phyloP scores from a whole-genome alignment of 75 land plant species.

The Pinus taeda region DNA sequence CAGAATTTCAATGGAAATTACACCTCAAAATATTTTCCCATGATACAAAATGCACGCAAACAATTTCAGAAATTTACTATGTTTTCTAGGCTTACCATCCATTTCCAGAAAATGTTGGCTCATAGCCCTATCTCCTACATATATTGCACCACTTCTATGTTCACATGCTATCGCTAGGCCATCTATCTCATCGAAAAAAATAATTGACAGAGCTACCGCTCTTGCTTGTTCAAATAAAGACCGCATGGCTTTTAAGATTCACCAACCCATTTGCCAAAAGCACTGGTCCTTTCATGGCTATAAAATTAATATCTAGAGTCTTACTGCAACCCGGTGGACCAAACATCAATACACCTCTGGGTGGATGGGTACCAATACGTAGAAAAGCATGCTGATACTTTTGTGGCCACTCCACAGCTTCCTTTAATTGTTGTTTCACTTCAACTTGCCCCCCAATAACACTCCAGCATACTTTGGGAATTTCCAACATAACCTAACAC shows the following conservation, averaged over 20 bases:
- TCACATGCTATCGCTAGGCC: constrained; percentile 36
- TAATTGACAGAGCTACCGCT: constrained; percentile 76
- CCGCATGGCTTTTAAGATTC: constrained; percentile 92
- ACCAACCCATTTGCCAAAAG: constrained; percentile 96
- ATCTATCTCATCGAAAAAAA: constrained; percentile 49
- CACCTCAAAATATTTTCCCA: too few species aligned
- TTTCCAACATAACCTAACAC: constrained; percentile 79
- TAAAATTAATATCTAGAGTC: constrained; percentile 81
- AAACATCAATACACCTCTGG: constrained; percentile 75
- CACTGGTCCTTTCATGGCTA: constrained; percentile 95
- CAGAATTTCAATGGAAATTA: too few species aligned
- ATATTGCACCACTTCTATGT: constrained; percentile 64
- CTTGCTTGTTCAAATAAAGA: constrained; percentile 85
- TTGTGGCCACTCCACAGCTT: constrained; percentile 95
- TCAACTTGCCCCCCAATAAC: constrained; percentile 91
- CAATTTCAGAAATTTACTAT: too few species aligned
- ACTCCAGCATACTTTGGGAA: constrained; percentile 87
- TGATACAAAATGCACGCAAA: too few species aligned
- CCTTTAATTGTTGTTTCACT: constrained; percentile 71
- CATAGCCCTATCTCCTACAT: constrained; percentile 91
- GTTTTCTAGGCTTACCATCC: constrained; percentile 56
- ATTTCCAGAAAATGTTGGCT: constrained; percentile 88
- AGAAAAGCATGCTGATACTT: constrained; percentile 67
- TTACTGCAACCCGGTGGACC: constrained; percentile 99
- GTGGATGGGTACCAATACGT: constrained; percentile 80